Evolutionary conservation across 129 eudicot genomes (phyloP).

Genomic region (Logfia minima): DNA sequence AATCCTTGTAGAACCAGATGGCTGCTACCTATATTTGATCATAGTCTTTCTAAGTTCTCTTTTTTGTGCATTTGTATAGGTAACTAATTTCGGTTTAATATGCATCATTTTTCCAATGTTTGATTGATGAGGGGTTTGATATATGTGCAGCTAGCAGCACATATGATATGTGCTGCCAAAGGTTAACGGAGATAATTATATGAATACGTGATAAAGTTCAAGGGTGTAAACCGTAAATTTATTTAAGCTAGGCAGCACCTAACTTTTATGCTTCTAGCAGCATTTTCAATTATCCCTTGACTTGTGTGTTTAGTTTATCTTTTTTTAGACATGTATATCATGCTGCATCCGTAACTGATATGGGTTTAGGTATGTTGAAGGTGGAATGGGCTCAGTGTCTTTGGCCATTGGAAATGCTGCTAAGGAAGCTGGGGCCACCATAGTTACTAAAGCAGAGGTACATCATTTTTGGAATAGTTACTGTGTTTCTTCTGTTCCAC

Average conservation of each 20-base stretch:
- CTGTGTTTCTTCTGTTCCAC: constrained; percentile 7
- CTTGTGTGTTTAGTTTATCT: too few relatives aligned
- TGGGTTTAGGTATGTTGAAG: constrained; percentile 84
- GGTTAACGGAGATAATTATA: too few relatives aligned
- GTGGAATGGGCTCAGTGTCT: constrained; percentile 99
- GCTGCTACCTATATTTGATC: not conserved
- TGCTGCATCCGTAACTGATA: constrained; percentile 17
- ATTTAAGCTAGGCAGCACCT: not conserved
- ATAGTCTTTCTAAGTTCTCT: constrained; percentile 10
- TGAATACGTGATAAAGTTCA: too few relatives aligned
- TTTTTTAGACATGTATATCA: constrained; percentile 8
- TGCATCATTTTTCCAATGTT: not conserved
- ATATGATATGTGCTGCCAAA: too few relatives aligned
- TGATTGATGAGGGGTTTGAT: not conserved
- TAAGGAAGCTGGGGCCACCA: constrained; percentile 93
- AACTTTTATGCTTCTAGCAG: too few relatives aligned
- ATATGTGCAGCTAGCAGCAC: too few relatives aligned
- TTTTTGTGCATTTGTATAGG: constrained; percentile 8
- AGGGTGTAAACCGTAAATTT: not conserved
- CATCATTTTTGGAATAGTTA: constrained; percentile 25
- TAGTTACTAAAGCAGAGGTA: constrained; percentile 80
- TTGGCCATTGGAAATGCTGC: constrained; percentile 83
- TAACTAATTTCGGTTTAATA: not conserved
- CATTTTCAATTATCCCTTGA: too few relatives aligned
- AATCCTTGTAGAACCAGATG: not conserved